These are phyloP conservation scores for Penicillium odoratum DNA, from an alignment of 495 filamentous ascomycete species.

Conservation along the genomic window DNA sequence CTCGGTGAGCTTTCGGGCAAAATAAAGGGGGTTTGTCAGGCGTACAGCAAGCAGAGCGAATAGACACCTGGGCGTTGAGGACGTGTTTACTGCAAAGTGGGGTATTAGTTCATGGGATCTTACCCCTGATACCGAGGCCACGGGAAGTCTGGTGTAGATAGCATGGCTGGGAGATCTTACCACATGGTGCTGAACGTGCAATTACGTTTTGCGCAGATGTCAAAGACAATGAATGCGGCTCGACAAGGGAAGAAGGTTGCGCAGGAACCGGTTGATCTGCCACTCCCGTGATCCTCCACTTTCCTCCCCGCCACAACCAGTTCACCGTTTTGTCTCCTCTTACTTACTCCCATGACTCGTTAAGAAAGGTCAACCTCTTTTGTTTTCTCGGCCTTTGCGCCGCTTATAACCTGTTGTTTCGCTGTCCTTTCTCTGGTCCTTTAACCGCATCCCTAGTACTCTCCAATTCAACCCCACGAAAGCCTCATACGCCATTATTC, in stretches of 20 bases:
- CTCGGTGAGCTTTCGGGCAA: not conserved
- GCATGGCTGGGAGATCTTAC: constrained; percentile 43
- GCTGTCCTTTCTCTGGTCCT: not conserved
- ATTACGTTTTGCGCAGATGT: not conserved
- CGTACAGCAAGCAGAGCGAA: constrained; percentile 93
- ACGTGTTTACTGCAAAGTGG: constrained; percentile 76
- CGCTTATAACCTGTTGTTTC: constrained; percentile 10
- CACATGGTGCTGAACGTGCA: constrained; percentile 23
- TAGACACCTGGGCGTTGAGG: constrained; percentile 95
- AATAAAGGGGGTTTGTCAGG: not conserved
- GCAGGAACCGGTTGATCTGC: constrained; percentile 31
- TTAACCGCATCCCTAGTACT: not conserved
- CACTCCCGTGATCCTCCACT: constrained; percentile 34
- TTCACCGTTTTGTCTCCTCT: constrained; percentile 17
- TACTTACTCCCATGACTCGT: constrained; percentile 6
- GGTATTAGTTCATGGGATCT: constrained; percentile 14
- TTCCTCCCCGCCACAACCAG: constrained; percentile 31
- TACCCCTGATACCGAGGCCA: not conserved
- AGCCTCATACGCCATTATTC: constrained; percentile 8
- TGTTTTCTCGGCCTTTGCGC: constrained; percentile 18
- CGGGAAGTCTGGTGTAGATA: constrained; percentile 3
- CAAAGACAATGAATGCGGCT: constrained; percentile 8
- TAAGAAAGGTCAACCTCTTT: constrained; percentile 4
- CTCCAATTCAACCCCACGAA: constrained; percentile 6
- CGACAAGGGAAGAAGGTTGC: constrained; percentile 18